Conservation (phyloP, 768 basidiomycete species). For the Chalciporus pseudorubinellus region DNA sequence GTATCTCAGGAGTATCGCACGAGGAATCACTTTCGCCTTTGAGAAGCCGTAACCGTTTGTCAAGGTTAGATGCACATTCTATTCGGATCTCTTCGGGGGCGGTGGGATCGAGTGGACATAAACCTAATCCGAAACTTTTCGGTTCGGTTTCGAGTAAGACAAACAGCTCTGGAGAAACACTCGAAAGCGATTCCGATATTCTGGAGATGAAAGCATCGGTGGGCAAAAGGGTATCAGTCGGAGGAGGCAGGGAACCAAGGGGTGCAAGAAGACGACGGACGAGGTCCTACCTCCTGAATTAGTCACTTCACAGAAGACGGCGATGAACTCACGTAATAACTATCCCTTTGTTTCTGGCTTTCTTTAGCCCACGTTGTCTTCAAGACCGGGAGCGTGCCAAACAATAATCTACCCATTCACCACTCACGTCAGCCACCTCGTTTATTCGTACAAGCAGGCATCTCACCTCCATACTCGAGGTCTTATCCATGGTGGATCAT, state of each 20-base stretch:
- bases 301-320: neutral
- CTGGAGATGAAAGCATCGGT: slow-evolving; percentile 49
- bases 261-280: slow-evolving; percentile 61
- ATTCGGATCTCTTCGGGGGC: slow-evolving; percentile 49
- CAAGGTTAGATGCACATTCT: slow-evolving; percentile 49
- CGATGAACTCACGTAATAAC: slow-evolving; percentile 62
- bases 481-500: slow-evolving; percentile 72
- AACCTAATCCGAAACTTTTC: slow-evolving; percentile 31
- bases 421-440: slow-evolving; percentile 5
- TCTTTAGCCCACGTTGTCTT: slow-evolving; percentile 62
- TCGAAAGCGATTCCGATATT: slow-evolving; percentile 54
- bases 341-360: slow-evolving; percentile 56
- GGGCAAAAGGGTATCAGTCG: slow-evolving; percentile 36
- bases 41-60: slow-evolving; percentile 50
- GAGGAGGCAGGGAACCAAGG: slow-evolving; percentile 43
- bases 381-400: slow-evolving; percentile 56
- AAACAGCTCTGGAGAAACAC: slow-evolving; percentile 52
- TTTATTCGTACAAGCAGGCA: neutral
- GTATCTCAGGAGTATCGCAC: slow-evolving; percentile 39
- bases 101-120: slow-evolving; percentile 51
- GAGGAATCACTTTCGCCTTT: slow-evolving; percentile 21
- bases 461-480: slow-evolving; percentile 76
- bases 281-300: slow-evolving; percentile 51
- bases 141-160: slow-evolving; percentile 51
- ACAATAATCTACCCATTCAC: slow-evolving; percentile 46